Conservation (phyloP, 2,329 filamentous ascomycete species). For the Lomentospora prolificans region DNA sequence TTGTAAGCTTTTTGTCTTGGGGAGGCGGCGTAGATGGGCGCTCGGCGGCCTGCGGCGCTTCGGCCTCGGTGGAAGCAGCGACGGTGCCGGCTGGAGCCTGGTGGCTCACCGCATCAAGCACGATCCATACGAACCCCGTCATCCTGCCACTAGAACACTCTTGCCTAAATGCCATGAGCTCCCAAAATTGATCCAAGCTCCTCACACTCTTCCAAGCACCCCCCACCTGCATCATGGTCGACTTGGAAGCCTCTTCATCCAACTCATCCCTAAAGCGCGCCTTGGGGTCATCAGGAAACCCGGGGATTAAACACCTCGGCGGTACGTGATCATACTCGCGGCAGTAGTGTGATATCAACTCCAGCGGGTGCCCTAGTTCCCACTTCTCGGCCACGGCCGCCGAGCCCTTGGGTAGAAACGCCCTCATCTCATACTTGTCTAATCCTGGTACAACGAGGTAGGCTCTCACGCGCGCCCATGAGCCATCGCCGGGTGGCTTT, state of each 20-base stretch:
- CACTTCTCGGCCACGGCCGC: slow-evolving; percentile 41
- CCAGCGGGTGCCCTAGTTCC: slow-evolving; percentile 64
- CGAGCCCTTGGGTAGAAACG: slow-evolving; percentile 55
- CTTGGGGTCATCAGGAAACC: slow-evolving; percentile 93
- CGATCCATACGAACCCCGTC: slow-evolving; percentile 91
- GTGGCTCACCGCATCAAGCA: slow-evolving; percentile 47
- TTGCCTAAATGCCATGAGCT: slow-evolving; percentile 93
- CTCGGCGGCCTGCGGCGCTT: background rate
- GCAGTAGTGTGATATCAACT: slow-evolving; percentile 50
- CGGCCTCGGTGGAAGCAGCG: slow-evolving; percentile 11
- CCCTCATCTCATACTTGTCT: slow-evolving; percentile 69
- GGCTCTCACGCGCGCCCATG: slow-evolving; percentile 49
- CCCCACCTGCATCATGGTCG: slow-evolving; percentile 39
- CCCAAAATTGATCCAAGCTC: slow-evolving; percentile 90
- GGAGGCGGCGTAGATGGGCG: slow-evolving; percentile 13
- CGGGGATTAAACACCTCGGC: slow-evolving; percentile 75
- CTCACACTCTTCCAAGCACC: slow-evolving; percentile 77
- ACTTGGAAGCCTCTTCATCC: slow-evolving; percentile 66
- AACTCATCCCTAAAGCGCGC: slow-evolving; percentile 80
- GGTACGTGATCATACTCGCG: slow-evolving; percentile 53
- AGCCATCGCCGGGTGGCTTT: slow-evolving; percentile 24
- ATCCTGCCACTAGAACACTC: slow-evolving; percentile 88
- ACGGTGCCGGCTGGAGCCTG: slow-evolving; percentile 11
- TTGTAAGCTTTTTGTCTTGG: background rate
- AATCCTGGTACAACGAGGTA: slow-evolving; percentile 84